Base-by-base conservation (phyloP, 805 yeast genomes). In the Wickerhamomyces canadensis region DNA sequence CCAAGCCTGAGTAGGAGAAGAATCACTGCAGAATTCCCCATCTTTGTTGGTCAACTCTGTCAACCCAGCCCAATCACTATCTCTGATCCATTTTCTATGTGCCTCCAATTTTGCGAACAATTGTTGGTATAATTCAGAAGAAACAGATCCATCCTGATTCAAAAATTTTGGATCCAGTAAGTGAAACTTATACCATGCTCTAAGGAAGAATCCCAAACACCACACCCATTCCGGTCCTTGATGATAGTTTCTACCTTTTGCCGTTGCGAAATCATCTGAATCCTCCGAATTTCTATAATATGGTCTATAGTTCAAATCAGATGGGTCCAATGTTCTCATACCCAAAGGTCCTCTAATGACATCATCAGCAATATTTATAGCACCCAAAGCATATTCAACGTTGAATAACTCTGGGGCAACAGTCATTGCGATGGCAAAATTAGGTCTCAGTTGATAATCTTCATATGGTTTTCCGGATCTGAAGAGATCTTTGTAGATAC, bases 161-260 rank as follows among this genome's bases (percentile, higher is more conserved):
- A 60, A 51, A 44, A 70, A 62, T 12, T 54, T 51, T 1, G 64
- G 61, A 24, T 62, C 62, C 5, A 61, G 54, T 33, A 68, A 58
- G 48, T 79, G 77, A 54, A 82, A 76, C 32, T 64, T 58, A 27
- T 75, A 64, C 51, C 69, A 78, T 0, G 98, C 95, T 45, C 97
- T 74, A 47, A 93, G 62, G 55, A 87, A 91, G 59, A 78, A 88
- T 3, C 98, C 98, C 19, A 72, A 70, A 41, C 79, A 74, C 97
- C 97, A 91, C 24, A 85, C 84, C 98, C 98, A 91, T 57, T 93
- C 98, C 3, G 98, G 98, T 2, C 98, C 98, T 63, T 91, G 98
- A 60, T 91, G 98, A 58, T 91, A 91, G 62, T 93, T 93, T 52
- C 98, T 75, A 22, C 98, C 98, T 61, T 88, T 87, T 2, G 97